phyloP scores from a whole-genome alignment of 306 rosid genomes.

The Cucumis sativus region Cucumber_9930_V3 NC_026656.2:1365001-1365500 shows the following conservation, averaged over 20 bases:
- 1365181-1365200: neutral
- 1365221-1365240: neutral
- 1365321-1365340: neutral
- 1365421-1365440: neutral
- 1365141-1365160: neutral
- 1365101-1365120: neutral
- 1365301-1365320: neutral
- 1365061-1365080: neutral
- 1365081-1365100: neutral
- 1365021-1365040: neutral
- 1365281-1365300: neutral
- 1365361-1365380: neutral
- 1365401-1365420: neutral
- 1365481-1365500: too few species aligned
- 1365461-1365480: neutral
- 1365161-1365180: neutral
- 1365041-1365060: neutral
- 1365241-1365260: neutral
- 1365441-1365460: neutral
- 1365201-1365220: neutral
- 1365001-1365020: conserved; percentile 27
- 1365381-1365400: neutral
- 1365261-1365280: neutral
- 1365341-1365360: neutral
- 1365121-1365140: neutral